Evolutionary conservation across 1,284 basidiomycete genomes (phyloP), one percentile per base, ranked within the genome.

Genomic region (Somion occarium): DNA sequence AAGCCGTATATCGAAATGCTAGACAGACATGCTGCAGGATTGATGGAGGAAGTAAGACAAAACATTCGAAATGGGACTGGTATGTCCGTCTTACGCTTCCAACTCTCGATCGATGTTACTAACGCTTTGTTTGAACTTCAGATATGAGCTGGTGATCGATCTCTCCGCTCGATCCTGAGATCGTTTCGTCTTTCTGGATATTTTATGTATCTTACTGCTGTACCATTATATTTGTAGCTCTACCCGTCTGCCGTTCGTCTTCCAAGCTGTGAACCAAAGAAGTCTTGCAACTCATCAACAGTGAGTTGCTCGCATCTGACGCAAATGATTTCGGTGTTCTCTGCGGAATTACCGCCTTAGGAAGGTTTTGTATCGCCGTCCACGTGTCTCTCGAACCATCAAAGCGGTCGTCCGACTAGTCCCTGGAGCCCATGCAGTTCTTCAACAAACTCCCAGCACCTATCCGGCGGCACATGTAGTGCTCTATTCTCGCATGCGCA

Each of bases 1-100:
- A 89, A 84, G 62, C 89, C 90, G 2, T 98, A 94, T 62, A 86
- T 99, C 34, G 90, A 95, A 46, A 81, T 97, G 74, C 73, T 99
- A 56, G 91, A 98, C 55, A 77, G 76, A 61, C 91, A 98, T 63
- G 76, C 74, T 13, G 56, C 65, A 51, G 66, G 65, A 24, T 64
- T 89, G 44, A 81, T 88, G 80, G 76, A 80, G 18, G 79, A 83
- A 54, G 75, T 78, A 34, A 71, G 82, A 55, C 73, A 58, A 56
- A 71, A 64, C 25, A 86, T 78, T 64, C 74, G 78, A 41, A 41
- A 19, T 27, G 75, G 70, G 52, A 65, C 67, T 63, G 75, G 77
- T 77, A 20, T 18, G 54, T 23, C 7, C 19, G 15, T 45, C 12
- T 20, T 37, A n/a, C 34, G n/a, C n/a, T n/a, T n/a, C n/a, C n/a